Evolutionary conservation across 768 basidiomycete genomes (phyloP).

Genomic region (Naganishia antarctica): DNA sequence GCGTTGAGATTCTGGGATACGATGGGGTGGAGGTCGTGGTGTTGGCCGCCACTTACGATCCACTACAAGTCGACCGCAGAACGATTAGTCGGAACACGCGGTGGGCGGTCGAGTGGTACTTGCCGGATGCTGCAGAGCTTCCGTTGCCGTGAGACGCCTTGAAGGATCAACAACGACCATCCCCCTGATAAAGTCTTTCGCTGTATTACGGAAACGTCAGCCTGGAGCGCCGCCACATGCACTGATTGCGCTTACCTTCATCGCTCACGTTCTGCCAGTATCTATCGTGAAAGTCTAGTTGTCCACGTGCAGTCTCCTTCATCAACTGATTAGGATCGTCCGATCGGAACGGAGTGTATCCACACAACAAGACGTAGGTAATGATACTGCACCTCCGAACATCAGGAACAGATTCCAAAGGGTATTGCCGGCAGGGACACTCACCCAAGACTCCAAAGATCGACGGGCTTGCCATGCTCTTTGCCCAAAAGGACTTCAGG

Average conservation of each 20-base stretch:
- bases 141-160: slow-evolving; percentile 65
- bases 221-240: too few species aligned
- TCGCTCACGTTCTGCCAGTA: slow-evolving; percentile 88
- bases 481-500: slow-evolving; percentile 60
- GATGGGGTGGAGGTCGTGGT: slow-evolving; percentile 13
- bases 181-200: slow-evolving; percentile 73
- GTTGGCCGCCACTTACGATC: not conserved
- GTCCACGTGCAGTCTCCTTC: slow-evolving; percentile 76
- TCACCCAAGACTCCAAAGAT: slow-evolving; percentile 88
- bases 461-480: slow-evolving; percentile 89
- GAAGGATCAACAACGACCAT: slow-evolving; percentile 68
- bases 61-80: not conserved
- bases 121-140: slow-evolving; percentile 67
- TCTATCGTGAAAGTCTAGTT: slow-evolving; percentile 82
- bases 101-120: slow-evolving; percentile 33
- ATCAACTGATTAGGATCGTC: slow-evolving; percentile 70
- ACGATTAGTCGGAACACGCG: not conserved
- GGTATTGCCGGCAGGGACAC: too few species aligned
- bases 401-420: too few species aligned
- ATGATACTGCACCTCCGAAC: slow-evolving; percentile 64
- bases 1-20: slow-evolving; percentile 8
- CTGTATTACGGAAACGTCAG: too few species aligned
- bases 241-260: slow-evolving; percentile 55
- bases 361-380: slow-evolving; percentile 88
- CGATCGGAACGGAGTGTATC: slow-evolving; percentile 89